Evolutionary conservation across 371 early-diverging fungal species (phyloP), one percentile per base, ranked within the genome.

Genomic region (Umbelopsis sp.): DNA sequence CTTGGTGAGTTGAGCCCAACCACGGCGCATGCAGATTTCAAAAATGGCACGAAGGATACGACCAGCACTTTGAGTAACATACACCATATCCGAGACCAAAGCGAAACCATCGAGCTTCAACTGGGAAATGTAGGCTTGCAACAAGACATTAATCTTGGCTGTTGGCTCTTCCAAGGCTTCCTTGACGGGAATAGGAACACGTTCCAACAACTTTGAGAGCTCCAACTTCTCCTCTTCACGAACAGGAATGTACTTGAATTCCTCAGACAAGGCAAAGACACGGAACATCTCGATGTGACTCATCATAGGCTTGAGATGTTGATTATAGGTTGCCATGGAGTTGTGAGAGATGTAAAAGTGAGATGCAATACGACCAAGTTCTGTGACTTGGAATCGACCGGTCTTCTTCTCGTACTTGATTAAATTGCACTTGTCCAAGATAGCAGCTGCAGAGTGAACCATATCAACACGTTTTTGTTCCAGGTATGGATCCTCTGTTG

Each of bases 181-280:
- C 80, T 96, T 95, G 69, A 98, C 87, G 12, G 97, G 98, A 6
- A 97, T 87, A 16, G 98, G 98, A 9, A 96, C 97, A 46, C 97
- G 91, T 68, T 97, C 98, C n/a, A 94, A 66, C 71, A 98, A 78
- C 73, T 96, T 95, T 48, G 91, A 82, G 50, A 99, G 78, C 77
- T 98, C 98, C 63, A 95, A 85, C 78, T 96, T 94, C 78, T 99
- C 99, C 71, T 98, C 97, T 73, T 96, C 95, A 45, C 99, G 90
- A 4, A 98, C 96, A 20, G 96, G 96, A 68, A 99, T 94, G 74
- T 90, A 91, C 72, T 93, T 92, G 87, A 98, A 99, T 80, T 99
- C 99, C 62, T 93, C 89, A 12, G 94, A 93, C 22, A 91, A 84
- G 3, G 96, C 91, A 81, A 99, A 97, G 16, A 94, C 91, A 12